Evolutionary conservation across 345 rosid genomes (phyloP), one percentile per base, ranked within the genome.

Genomic region (thale cress (Arabidopsis thaliana)): DNA sequence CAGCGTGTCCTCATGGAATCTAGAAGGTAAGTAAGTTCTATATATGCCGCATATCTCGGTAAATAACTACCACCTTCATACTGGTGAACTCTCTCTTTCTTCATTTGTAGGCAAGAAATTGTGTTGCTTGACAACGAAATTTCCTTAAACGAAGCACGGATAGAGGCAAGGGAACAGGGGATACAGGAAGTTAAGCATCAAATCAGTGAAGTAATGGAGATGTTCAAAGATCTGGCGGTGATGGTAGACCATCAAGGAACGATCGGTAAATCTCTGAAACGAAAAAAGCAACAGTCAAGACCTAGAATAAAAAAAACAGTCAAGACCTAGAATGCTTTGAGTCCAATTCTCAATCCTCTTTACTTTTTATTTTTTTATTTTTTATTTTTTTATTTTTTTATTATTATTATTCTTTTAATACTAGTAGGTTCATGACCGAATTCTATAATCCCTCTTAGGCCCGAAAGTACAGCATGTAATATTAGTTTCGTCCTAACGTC

Each of bases 161-260:
- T 94, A 58, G 97, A 94, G 63, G 98, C 90, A 85, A 84, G 97
- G 75, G 97, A 94, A 59, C 96, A 87, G 24, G 97, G 98, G 71
- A 90, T 91, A 73, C 90, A 84, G 48, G 97, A 92, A 80, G 82
- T 92, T 69, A 91, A 91, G 74, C 89, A 87, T 65, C 97, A 92
- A 78, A 94, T 91, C 60, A 96, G 96, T 13, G 97, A 91, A 85
- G 97, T 91, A 75, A 90, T 87, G 37, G 97, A 92, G 80, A 90
- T 94, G 5, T 88, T 91, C 32, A 94, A 90, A 79, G 98, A 94
- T 87, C 93, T 94, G 10, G 96, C 97, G n/a, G 96, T 92, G 44
- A 82, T 94, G 42, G 96, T 94, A 62, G 87, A 90, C 53, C 92
- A 94, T 65, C 97, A 94, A 79, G 98, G 97, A 84, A 85, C 87